phyloP scores from a whole-genome alignment of 345 rosid species.

The Zanthoxylum bungeanum region DNA sequence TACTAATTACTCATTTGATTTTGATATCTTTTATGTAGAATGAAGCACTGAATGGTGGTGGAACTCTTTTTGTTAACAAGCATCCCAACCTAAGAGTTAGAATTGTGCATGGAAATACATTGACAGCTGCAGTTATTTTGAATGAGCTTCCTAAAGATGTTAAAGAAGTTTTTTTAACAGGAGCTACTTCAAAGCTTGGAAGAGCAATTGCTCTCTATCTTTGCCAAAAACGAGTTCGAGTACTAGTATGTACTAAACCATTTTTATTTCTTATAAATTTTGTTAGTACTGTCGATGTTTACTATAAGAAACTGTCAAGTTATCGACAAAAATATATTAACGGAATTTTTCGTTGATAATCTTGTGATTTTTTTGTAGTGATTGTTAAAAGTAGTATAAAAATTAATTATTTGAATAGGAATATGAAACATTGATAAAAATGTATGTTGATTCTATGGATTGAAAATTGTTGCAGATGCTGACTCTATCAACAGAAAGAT shows the following conservation, averaged over 20 bases:
- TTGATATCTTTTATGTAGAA: slow-evolving; percentile 49
- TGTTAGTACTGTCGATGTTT: no score
- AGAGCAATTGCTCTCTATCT: slow-evolving; percentile 96
- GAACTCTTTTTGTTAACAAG: slow-evolving; percentile 82
- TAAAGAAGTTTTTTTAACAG: slow-evolving; percentile 81
- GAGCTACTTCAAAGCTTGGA: slow-evolving; percentile 99
- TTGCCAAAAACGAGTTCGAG: slow-evolving; percentile 69
- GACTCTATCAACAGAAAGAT: slow-evolving; percentile 78
- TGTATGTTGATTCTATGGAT: background rate
- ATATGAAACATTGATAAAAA: no score
- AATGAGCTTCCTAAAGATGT: slow-evolving; percentile 70
- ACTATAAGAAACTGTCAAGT: no score
- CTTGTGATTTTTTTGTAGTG: no score
- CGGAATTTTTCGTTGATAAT: no score
- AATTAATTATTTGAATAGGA: no score
- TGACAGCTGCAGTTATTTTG: slow-evolving; percentile 93
- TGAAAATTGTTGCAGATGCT: slow-evolving; percentile 58
- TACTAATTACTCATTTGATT: background rate
- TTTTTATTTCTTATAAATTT: background rate
- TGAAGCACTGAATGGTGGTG: slow-evolving; percentile 95
- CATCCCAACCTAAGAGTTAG: slow-evolving; percentile 73
- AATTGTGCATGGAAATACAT: slow-evolving; percentile 98
- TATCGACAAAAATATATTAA: no score
- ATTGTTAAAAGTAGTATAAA: no score
- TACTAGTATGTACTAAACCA: slow-evolving; percentile 55